Evolutionary conservation across 768 basidiomycete genomes (phyloP).

Genomic region (Lentinula detonsa): DNA sequence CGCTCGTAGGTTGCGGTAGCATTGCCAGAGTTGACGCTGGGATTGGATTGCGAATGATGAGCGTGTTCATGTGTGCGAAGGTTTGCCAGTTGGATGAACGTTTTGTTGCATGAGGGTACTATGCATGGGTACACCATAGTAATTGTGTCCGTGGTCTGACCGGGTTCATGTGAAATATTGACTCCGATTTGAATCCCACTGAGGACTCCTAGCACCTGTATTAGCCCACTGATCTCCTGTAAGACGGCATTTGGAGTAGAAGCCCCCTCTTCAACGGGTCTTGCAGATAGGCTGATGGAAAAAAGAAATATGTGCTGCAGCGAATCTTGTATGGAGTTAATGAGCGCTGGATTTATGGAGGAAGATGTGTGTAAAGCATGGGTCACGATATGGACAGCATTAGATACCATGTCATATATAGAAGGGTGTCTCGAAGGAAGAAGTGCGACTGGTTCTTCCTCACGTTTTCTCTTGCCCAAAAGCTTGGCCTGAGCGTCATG

Average conservation of each 20-base stretch:
- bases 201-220: constrained; percentile 77
- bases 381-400: constrained; percentile 54
- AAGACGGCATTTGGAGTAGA: constrained; percentile 49
- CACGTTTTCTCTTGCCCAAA: constrained; percentile 73
- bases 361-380: constrained; percentile 39
- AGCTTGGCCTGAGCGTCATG: constrained; percentile 60
- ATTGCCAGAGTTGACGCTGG: not conserved
- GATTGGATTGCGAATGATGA: constrained; percentile 34
- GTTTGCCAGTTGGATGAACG: constrained; percentile 62
- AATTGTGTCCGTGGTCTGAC: constrained; percentile 45
- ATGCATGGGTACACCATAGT: constrained; percentile 80
- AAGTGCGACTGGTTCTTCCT: constrained; percentile 20
- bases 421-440: constrained; percentile 28
- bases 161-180: constrained; percentile 23
- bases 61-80: constrained; percentile 67
- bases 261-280: constrained; percentile 40
- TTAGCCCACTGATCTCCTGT: constrained; percentile 75
- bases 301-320: constrained; percentile 78
- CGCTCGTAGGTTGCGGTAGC: constrained; percentile 20
- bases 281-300: constrained; percentile 61
- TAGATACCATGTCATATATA: constrained; percentile 50
- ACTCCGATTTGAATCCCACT: constrained; percentile 68
- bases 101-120: constrained; percentile 58
- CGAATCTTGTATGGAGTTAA: constrained; percentile 65
- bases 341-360: constrained; percentile 48